These are phyloP conservation scores for Leccinellum luteum DNA, from an alignment of 768 basidiomycete genomes.

Conservation along the genomic window DNA sequence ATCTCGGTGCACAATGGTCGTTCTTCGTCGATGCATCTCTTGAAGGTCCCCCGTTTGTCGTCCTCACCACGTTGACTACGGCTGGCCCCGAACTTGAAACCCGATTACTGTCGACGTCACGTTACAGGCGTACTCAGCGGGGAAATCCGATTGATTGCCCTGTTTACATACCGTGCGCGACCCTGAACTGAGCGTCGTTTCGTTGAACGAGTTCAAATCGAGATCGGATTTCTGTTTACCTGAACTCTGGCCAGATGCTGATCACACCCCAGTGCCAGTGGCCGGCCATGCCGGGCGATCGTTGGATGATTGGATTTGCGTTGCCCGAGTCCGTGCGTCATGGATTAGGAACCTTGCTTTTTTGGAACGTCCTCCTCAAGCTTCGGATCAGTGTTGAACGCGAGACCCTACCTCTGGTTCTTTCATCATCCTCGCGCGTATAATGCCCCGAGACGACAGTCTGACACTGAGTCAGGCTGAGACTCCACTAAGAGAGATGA, in stretches of 20 bases:
- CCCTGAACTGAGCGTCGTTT: neutral
- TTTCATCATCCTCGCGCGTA: no score
- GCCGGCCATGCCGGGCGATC: no score
- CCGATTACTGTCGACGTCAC: neutral
- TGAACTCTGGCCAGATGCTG: neutral
- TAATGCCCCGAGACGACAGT: no score
- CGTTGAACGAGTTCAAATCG: neutral
- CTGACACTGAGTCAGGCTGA: neutral
- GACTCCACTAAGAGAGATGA: neutral
- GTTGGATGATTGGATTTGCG: no score
- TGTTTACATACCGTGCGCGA: neutral
- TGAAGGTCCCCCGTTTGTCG: neutral
- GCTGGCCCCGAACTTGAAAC: neutral
- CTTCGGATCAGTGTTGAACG: neutral
- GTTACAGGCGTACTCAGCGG: neutral
- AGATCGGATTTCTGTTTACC: neutral
- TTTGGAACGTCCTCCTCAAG: no score
- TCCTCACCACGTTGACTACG: neutral
- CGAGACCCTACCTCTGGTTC: no score
- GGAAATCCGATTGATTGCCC: neutral
- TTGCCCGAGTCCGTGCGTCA: no score
- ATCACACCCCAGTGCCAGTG: no score
- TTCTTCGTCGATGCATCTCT: neutral
- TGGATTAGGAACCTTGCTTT: no score
- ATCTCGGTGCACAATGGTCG: neutral